Conservation (phyloP, 2,329 filamentous ascomycete species). For the Aspergillus latus region DNA sequence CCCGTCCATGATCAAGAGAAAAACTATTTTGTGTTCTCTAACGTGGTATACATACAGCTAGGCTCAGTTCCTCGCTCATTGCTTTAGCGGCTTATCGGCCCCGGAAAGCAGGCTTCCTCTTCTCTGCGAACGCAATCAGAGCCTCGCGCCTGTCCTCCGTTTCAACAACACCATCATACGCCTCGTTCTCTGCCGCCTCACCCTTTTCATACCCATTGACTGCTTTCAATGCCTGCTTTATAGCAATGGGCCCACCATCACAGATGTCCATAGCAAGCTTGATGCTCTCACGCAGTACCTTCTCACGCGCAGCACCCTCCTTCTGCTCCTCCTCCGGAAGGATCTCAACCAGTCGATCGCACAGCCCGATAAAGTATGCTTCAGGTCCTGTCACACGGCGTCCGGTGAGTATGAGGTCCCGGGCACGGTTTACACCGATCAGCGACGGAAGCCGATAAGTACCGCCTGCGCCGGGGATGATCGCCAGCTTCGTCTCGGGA, state of each 20-base stretch:
- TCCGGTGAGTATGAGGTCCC: constrained; percentile 87
- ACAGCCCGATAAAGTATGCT: constrained; percentile 87
- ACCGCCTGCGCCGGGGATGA: constrained; percentile 91
- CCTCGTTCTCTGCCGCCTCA: constrained; percentile 79
- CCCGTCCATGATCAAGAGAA: neutral
- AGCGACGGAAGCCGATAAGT: constrained; percentile 82
- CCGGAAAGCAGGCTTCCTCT: constrained; percentile 63
- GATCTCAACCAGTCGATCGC: constrained; percentile 85
- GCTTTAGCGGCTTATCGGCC: neutral
- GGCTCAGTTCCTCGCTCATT: neutral
- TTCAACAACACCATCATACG: constrained; percentile 78
- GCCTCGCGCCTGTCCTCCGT: constrained; percentile 90
- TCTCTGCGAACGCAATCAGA: constrained; percentile 77
- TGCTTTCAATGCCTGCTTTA: constrained; percentile 75
- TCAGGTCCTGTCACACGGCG: constrained; percentile 79
- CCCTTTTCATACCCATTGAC: constrained; percentile 65
- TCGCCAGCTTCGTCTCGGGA: constrained; percentile 88
- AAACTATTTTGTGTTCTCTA: neutral
- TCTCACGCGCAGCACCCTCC: constrained; percentile 61
- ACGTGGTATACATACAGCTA: neutral
- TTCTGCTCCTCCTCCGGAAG: constrained; percentile 54
- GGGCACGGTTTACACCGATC: constrained; percentile 76
- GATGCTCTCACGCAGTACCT: constrained; percentile 73
- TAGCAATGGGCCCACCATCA: constrained; percentile 81
- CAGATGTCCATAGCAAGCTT: constrained; percentile 81